phyloP scores from a whole-genome alignment of 2,329 filamentous ascomycete species.

The Orbilia ellipsospora region DNA sequence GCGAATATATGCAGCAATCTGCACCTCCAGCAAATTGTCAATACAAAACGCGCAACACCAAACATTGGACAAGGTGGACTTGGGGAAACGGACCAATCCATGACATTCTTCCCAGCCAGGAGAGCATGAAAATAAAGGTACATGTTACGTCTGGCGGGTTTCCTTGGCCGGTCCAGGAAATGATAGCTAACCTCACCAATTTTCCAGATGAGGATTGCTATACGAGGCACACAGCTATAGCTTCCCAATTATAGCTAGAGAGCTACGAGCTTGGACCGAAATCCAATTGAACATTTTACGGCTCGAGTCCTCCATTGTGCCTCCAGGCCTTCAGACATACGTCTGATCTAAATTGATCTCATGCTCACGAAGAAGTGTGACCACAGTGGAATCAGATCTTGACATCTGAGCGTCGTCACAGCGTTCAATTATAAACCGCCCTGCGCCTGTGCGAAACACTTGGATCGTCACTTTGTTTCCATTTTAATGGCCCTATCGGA shows the following conservation, averaged over 20 bases:
- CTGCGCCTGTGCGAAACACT: slow-evolving; percentile 49
- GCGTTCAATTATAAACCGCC: slow-evolving; percentile 44
- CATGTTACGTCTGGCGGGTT: slow-evolving; percentile 19
- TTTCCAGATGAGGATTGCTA: slow-evolving; percentile 42
- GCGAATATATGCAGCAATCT: slow-evolving; percentile 20
- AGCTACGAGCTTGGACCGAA: slow-evolving; percentile 16
- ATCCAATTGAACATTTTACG: not conserved
- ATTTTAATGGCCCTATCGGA: slow-evolving; percentile 51
- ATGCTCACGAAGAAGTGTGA: slow-evolving; percentile 17
- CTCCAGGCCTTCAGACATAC: slow-evolving; percentile 10
- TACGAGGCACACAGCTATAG: slow-evolving; percentile 50
- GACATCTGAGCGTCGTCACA: slow-evolving; percentile 53
- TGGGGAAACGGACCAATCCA: slow-evolving; percentile 32
- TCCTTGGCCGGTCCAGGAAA: slow-evolving; percentile 31
- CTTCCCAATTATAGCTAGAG: slow-evolving; percentile 22
- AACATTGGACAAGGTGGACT: slow-evolving; percentile 25
- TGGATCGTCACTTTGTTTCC: slow-evolving; percentile 51
- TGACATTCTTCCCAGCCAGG: slow-evolving; percentile 20
- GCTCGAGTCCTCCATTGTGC: slow-evolving; percentile 30
- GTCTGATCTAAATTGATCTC: slow-evolving; percentile 52
- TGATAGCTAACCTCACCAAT: slow-evolving; percentile 24
- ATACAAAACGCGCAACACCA: slow-evolving; percentile 42
- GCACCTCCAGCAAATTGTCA: slow-evolving; percentile 36
- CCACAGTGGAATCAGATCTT: slow-evolving; percentile 40
- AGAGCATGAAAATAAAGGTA: slow-evolving; percentile 21